phyloP scores from a whole-genome alignment of 2,329 filamentous ascomycete genomes.

The Fusarium xylarioides region DNA sequence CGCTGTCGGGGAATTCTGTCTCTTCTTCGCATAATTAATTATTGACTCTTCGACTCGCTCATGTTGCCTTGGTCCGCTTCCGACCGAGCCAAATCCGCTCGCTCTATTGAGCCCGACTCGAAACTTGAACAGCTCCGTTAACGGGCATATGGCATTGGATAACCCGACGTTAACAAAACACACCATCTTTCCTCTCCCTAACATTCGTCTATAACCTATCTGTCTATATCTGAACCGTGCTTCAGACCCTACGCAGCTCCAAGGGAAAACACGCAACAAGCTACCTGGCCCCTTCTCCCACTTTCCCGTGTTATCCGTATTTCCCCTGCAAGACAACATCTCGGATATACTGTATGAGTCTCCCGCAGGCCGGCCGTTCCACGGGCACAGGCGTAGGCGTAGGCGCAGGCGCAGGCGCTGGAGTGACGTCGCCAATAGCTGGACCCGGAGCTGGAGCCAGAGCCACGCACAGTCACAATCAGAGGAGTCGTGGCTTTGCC shows the following conservation, averaged over 20 bases:
- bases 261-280: conserved; percentile 9
- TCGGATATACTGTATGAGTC: conserved; percentile 44
- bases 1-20: background rate
- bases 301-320: conserved; percentile 27
- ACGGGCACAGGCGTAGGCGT: conserved; percentile 36
- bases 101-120: conserved; percentile 28
- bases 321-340: conserved; percentile 24
- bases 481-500: conserved; percentile 22
- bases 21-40: background rate
- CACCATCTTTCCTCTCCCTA: background rate
- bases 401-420: conserved; percentile 38
- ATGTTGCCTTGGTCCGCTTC: background rate
- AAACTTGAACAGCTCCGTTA: conserved; percentile 38
- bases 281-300: conserved; percentile 14
- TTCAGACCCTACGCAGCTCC: background rate
- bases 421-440: conserved; percentile 42
- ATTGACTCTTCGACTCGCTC: background rate
- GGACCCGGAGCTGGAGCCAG: background rate
- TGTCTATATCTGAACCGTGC: background rate
- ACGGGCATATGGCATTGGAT: conserved; percentile 26
- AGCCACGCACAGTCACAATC: conserved; percentile 25
- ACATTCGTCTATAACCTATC: background rate
- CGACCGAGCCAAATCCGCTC: conserved; percentile 37
- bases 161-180: conserved; percentile 10
- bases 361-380: conserved; percentile 45